phyloP scores from a whole-genome alignment of 352 stramenopile genomes.

The Globisporangium camurandrum region DNA sequence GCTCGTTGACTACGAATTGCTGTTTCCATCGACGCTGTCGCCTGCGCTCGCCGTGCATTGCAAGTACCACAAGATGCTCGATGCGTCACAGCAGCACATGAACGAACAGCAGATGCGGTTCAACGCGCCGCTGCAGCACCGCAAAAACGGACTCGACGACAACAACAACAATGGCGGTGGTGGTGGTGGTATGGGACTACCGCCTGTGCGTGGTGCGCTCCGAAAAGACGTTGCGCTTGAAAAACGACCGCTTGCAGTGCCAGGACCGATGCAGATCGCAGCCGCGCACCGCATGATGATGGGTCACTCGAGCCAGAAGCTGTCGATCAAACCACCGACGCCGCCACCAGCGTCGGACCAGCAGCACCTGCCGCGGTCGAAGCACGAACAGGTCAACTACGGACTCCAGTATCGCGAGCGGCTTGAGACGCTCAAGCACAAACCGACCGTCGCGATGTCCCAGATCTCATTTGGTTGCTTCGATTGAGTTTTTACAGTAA shows the following conservation, averaged over 20 bases:
- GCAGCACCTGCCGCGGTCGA: conserved; percentile 29
- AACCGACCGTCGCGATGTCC: conserved; percentile 65
- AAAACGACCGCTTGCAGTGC: conserved; percentile 57
- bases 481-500: conserved; percentile 18
- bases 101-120: conserved; percentile 80
- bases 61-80: conserved; percentile 75
- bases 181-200: conserved; percentile 25
- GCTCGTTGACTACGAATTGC: conserved; percentile 55
- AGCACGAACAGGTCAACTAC: conserved; percentile 59
- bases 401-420: conserved; percentile 75
- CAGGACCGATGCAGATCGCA: conserved; percentile 65
- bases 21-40: conserved; percentile 47
- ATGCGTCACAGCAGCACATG: conserved; percentile 71
- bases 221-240: conserved; percentile 40
- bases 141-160: conserved; percentile 18
- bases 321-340: conserved; percentile 67
- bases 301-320: conserved; percentile 76
- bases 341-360: too few species aligned
- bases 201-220: conserved; percentile 42
- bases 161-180: too few species aligned
- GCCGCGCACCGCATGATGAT: conserved; percentile 76
- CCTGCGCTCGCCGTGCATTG: conserved; percentile 20
- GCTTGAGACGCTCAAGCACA: conserved; percentile 63
- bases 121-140: conserved; percentile 68
- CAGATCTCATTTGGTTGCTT: conserved; percentile 74